Evolutionary conservation across 1,284 basidiomycete species (phyloP).

Genomic region (Testicularia cyperi): DNA sequence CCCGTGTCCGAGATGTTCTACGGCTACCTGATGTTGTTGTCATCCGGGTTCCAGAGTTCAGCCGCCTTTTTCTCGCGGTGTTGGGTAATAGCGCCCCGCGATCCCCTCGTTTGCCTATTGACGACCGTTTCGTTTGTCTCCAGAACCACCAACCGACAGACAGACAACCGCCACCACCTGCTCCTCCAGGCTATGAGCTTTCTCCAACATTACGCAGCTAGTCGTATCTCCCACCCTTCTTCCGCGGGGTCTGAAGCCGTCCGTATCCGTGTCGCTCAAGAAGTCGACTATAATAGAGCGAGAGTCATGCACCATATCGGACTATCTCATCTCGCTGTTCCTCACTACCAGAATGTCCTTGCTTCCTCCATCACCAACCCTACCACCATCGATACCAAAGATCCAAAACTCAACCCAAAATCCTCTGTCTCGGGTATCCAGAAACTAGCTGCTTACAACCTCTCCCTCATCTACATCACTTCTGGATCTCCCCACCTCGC

Average conservation of each 20-base stretch:
- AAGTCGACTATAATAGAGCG: slow-evolving; percentile 87
- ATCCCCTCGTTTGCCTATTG: slow-evolving; percentile 80
- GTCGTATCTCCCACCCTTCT: too few species aligned
- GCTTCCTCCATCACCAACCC: slow-evolving; percentile 4
- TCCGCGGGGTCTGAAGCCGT: slow-evolving; percentile 3
- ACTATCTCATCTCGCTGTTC: slow-evolving; percentile 45
- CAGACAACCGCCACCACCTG: slow-evolving; percentile 84
- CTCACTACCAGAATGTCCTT: slow-evolving; percentile 45
- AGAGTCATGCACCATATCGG: slow-evolving; percentile 81
- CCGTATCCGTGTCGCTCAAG: slow-evolving; percentile 58
- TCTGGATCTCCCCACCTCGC: slow-evolving; percentile 29
- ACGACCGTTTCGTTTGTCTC: slow-evolving; percentile 82
- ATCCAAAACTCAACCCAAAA: neutral
- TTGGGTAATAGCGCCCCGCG: slow-evolving; percentile 77
- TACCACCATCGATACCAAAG: too few species aligned
- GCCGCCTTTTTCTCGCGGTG: slow-evolving; percentile 84
- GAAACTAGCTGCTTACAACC: slow-evolving; percentile 54
- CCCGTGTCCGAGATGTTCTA: slow-evolving; percentile 78
- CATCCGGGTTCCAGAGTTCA: slow-evolving; percentile 84
- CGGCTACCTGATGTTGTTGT: slow-evolving; percentile 79
- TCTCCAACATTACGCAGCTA: slow-evolving; percentile 40
- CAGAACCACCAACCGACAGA: slow-evolving; percentile 86
- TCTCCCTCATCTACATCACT: slow-evolving; percentile 45
- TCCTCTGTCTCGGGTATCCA: slow-evolving; percentile 11
- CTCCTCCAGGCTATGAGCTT: slow-evolving; percentile 38